Evolutionary conservation across 805 yeast genomes (phyloP).

Genomic region (Pichia kluyveri): DNA sequence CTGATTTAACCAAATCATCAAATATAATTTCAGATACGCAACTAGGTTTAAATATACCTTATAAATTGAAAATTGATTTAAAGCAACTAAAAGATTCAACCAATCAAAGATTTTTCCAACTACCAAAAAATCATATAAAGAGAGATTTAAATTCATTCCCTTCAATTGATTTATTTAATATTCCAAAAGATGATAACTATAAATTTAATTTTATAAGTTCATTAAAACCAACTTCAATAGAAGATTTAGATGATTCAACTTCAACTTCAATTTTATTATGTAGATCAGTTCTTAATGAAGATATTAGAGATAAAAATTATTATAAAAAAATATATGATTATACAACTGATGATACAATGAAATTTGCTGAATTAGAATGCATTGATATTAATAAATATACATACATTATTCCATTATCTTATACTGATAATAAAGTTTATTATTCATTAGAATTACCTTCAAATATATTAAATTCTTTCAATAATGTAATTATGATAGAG

Average conservation of each 20-base stretch:
- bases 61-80: slow-evolving; percentile 24
- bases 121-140: slow-evolving; percentile 16
- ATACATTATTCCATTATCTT: slow-evolving; percentile 44
- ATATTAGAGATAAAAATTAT: neutral
- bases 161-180: slow-evolving; percentile 26
- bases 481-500: slow-evolving; percentile 41
- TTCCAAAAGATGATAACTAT: slow-evolving; percentile 24
- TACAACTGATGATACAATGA: slow-evolving; percentile 29
- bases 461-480: slow-evolving; percentile 33
- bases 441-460: slow-evolving; percentile 36
- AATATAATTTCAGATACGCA: slow-evolving; percentile 18
- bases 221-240: slow-evolving; percentile 19
- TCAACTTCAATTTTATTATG: slow-evolving; percentile 26
- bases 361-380: slow-evolving; percentile 36
- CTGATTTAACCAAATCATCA: slow-evolving; percentile 44
- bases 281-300: slow-evolving; percentile 14
- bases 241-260: slow-evolving; percentile 12
- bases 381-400: slow-evolving; percentile 32
- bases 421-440: slow-evolving; percentile 32
- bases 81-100: slow-evolving; percentile 25
- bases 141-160: slow-evolving; percentile 16
- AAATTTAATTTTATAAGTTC: slow-evolving; percentile 26
- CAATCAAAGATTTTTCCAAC: slow-evolving; percentile 21
- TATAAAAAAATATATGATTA: slow-evolving; percentile 27
- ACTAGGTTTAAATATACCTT: slow-evolving; percentile 21